Evolutionary conservation across 2,329 filamentous ascomycete genomes (phyloP).

Genomic region (Nothophoma quercina): DNA sequence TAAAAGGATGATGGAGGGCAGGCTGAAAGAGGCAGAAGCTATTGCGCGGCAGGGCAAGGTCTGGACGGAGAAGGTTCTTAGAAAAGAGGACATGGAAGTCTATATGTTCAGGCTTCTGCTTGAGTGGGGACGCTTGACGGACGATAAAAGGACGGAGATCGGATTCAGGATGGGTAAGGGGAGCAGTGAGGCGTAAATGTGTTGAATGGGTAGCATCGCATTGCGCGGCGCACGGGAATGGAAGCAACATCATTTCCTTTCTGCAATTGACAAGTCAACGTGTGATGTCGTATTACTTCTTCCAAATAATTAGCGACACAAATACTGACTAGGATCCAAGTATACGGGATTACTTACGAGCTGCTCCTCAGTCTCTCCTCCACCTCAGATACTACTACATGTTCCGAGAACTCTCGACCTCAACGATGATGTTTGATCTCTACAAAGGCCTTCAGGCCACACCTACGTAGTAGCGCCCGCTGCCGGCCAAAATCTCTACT

Average conservation of each 20-base stretch:
- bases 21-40: constrained; percentile 38
- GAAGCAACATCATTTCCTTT: background rate
- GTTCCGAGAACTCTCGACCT: no score
- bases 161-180: constrained; percentile 40
- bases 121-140: constrained; percentile 65
- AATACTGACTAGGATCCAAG: no score
- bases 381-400: no score
- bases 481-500: no score
- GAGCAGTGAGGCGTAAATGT: constrained; percentile 2
- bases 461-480: no score
- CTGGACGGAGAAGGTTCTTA: constrained; percentile 45
- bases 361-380: no score
- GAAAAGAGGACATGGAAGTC: constrained; percentile 72
- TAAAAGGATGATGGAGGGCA: constrained; percentile 37
- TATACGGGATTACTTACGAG: no score
- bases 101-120: constrained; percentile 80
- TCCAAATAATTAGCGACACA: no score
- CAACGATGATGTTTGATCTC: no score
- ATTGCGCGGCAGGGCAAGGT: constrained; percentile 44
- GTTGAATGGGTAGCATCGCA: constrained; percentile 1
- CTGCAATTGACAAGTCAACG: no score
- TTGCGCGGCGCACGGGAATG: constrained; percentile 4
- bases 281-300: no score
- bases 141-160: constrained; percentile 45
- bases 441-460: no score